Percentiles rank a stretch among this genome's conserved stretches.
Evolutionary conservation across 1,139 yeast genomes (phyloP).

Genomic region (Meyerozyma athensensis): DNA sequence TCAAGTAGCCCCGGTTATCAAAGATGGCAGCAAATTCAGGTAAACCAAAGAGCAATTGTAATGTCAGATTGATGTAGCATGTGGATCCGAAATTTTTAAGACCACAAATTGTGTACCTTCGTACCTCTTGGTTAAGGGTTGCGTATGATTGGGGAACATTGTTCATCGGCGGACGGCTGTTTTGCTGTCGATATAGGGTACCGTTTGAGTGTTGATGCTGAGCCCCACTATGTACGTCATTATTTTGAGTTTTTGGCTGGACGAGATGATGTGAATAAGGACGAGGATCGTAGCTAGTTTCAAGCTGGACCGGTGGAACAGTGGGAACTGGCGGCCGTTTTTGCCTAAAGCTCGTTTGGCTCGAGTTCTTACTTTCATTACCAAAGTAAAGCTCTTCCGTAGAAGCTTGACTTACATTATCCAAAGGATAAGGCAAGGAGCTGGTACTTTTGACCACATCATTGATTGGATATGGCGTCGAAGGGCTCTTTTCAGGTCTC

Average conservation of each 20-base stretch:
- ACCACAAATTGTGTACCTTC: conserved; percentile 45
- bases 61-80: conserved; percentile 66
- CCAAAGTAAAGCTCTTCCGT: neutral
- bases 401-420: neutral
- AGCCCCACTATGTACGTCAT: no score
- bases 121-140: neutral
- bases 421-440: neutral
- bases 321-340: neutral
- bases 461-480: neutral
- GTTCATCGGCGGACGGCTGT: no score
- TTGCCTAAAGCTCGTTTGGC: neutral
- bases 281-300: neutral
- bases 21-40: conserved; percentile 39
- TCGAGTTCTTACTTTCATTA: neutral
- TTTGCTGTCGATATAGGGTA: no score
- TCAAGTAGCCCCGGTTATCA: conserved; percentile 35
- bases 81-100: conserved; percentile 66
- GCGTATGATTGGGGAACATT: neutral
- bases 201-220: no score
- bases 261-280: no score
- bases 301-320: neutral
- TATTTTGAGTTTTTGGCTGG: no score
- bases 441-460: neutral
- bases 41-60: conserved; percentile 62
- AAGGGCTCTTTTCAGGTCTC: neutral